A percentile compares a stretch with the other conserved stretches of the same genome.
Evolutionary conservation across 2,329 filamentous ascomycete genomes (phyloP).

Genomic region (Ophiostoma montium): DNA sequence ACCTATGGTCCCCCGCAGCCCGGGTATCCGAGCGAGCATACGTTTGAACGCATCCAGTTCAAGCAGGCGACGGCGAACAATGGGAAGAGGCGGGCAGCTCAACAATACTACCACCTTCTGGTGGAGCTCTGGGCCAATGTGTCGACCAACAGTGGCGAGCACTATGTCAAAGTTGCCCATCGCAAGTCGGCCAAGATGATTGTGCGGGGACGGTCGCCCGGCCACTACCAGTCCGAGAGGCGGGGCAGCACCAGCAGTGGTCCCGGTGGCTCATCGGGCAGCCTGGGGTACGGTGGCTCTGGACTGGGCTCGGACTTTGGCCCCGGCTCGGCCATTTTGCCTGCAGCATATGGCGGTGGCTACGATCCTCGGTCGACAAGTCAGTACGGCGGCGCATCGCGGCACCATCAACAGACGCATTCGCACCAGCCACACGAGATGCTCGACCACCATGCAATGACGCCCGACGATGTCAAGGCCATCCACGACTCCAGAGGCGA

Average conservation of each 20-base stretch:
- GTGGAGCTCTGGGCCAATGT: slow-evolving; percentile 69
- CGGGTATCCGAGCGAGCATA: slow-evolving; percentile 37
- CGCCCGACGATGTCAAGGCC: slow-evolving; percentile 35
- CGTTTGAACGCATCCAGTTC: slow-evolving; percentile 86
- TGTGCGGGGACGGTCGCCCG: slow-evolving; percentile 70
- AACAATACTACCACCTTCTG: slow-evolving; percentile 86
- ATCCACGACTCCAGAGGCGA: slow-evolving; percentile 34
- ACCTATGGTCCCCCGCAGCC: slow-evolving; percentile 24
- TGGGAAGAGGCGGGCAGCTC: slow-evolving; percentile 74
- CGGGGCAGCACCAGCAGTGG: slow-evolving; percentile 57
- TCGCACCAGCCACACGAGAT: slow-evolving; percentile 27
- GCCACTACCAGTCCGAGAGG: slow-evolving; percentile 62
- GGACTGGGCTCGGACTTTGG: slow-evolving; percentile 27
- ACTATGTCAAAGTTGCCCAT: slow-evolving; percentile 57
- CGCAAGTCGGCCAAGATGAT: slow-evolving; percentile 70
- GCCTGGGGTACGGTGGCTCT: slow-evolving; percentile 33
- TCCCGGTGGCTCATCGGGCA: slow-evolving; percentile 46
- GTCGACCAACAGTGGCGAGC: slow-evolving; percentile 29
- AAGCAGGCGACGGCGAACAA: slow-evolving; percentile 91
- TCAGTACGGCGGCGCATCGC: slow-evolving; percentile 27
- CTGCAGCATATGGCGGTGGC: slow-evolving; percentile 21
- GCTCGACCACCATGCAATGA: slow-evolving; percentile 33
- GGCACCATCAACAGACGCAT: slow-evolving; percentile 18
- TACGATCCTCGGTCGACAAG: slow-evolving; percentile 27
- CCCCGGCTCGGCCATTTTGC: slow-evolving; percentile 25